phyloP scores from a whole-genome alignment of 176 grass and related monocot species.

The Pontederia paniculata region DNA sequence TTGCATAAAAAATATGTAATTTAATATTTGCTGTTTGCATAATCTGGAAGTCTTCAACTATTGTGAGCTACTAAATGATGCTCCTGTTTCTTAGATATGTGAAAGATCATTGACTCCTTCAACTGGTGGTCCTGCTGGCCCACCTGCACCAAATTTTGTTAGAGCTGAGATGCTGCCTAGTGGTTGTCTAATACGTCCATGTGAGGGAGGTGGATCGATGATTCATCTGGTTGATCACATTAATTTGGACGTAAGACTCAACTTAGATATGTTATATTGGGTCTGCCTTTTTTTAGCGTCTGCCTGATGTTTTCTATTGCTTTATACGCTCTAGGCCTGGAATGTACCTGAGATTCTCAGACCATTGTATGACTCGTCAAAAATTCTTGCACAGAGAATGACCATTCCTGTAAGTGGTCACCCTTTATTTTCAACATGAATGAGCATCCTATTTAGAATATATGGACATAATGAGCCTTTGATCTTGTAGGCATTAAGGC shows the following conservation, averaged over 20 bases:
- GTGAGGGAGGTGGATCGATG: conserved; percentile 97
- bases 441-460: background rate
- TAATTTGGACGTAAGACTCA: conserved; percentile 74
- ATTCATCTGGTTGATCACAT: conserved; percentile 99
- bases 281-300: background rate
- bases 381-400: conserved; percentile 85
- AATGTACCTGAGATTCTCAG: conserved; percentile 83
- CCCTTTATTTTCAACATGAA: background rate
- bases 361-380: conserved; percentile 83
- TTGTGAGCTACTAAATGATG: background rate
- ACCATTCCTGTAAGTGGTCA: conserved; percentile 59
- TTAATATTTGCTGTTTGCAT: background rate
- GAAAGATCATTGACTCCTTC: conserved; percentile 87
- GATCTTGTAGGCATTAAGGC: conserved; percentile 49
- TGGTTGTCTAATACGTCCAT: conserved; percentile 92
- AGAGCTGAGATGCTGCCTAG: conserved; percentile 88
- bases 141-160: conserved; percentile 52
- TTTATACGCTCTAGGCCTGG: conserved; percentile 36
- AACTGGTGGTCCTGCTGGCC: conserved; percentile 72
- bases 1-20: background rate
- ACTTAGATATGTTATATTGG: background rate
- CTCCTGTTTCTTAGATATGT: conserved; percentile 48
- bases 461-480: background rate
- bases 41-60: background rate
- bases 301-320: background rate